Evolutionary conservation across 768 basidiomycete species (phyloP), one percentile per base, ranked within the genome.

Genomic region (Kwoniella sp.): DNA sequence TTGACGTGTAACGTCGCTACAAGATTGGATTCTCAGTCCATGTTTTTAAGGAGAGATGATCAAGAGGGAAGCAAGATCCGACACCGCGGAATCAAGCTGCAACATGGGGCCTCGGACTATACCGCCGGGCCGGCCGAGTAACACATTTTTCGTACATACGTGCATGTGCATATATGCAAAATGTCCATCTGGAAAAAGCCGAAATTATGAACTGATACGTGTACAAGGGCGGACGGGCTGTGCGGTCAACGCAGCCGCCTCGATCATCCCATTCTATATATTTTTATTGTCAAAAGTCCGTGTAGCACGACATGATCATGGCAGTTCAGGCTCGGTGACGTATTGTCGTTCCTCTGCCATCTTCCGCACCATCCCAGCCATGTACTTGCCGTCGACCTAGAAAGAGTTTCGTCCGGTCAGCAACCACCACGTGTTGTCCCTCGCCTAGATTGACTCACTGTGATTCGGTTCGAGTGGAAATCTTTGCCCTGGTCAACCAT

Each of bases 341-440:
- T 52, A 40, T 40, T 36, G 54, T 36, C 60, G 57, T 1, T 47
- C 57, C 24, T 52, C 40, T 0, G 62, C 66, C 22, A 63, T 27
- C 27, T 59, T 47, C 17, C 66, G 46, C 0, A 67, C 50, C 44
- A 63, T 50, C 6, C 54, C 66, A 1, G 66, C 63, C 36, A 67
- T 58, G 30, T 22, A 67, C 53, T 63, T 60, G 19, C 52, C 66
- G 37, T 67, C 61, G 52, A 67, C 29, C 55, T 67, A 33, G 13
- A 22, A 40, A n/a, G n/a, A n/a, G n/a, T n/a, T n/a, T n/a, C n/a
- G n/a, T n/a, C n/a, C n/a, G n/a, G n/a, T n/a, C n/a, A n/a, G n/a
- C n/a, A n/a, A n/a, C n/a, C n/a, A n/a, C n/a, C n/a, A n/a, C n/a
- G n/a, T n/a, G n/a, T n/a, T n/a, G n/a, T n/a, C n/a, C n/a, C n/a